Conservation (phyloP, 306 rosid species). For the Prunus mume region DNA sequence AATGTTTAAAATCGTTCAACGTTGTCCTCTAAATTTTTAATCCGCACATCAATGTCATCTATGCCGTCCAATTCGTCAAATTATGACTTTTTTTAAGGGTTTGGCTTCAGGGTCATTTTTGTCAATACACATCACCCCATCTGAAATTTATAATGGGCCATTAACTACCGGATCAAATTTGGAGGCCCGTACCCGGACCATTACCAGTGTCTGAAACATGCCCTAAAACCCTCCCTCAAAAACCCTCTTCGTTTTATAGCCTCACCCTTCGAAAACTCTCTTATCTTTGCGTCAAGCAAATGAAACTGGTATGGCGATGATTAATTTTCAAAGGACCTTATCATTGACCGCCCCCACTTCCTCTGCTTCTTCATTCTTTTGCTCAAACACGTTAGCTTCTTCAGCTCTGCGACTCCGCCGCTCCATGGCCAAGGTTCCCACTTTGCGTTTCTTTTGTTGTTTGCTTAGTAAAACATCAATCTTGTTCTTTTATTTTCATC, state of each 20-base stretch:
- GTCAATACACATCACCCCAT: too few relatives aligned
- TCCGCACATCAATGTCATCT: too few relatives aligned
- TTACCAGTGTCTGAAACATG: background rate
- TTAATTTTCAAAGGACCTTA: conserved; percentile 53
- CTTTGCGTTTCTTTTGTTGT: background rate
- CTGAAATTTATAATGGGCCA: background rate
- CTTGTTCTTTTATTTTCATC: background rate
- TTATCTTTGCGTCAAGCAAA: conserved; percentile 11
- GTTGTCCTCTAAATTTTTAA: too few relatives aligned
- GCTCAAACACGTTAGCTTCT: conserved; percentile 29
- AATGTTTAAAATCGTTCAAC: too few relatives aligned
- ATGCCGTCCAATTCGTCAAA: too few relatives aligned
- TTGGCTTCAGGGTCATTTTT: too few relatives aligned
- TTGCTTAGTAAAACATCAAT: too few relatives aligned
- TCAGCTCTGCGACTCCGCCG: conserved; percentile 39
- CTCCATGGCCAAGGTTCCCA: conserved; percentile 52
- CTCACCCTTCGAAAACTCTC: background rate
- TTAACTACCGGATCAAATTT: background rate
- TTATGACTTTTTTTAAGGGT: too few relatives aligned
- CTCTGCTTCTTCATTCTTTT: conserved; percentile 30
- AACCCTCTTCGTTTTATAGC: background rate
- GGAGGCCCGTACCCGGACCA: conserved; percentile 3
- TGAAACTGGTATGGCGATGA: conserved; percentile 43
- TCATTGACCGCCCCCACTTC: conserved; percentile 27
- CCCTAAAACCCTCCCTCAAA: conserved; percentile 10